These are phyloP conservation scores for Eremothecium sinecaudum DNA, from an alignment of 1,139 yeast genomes.

Conservation along the genomic window DNA sequence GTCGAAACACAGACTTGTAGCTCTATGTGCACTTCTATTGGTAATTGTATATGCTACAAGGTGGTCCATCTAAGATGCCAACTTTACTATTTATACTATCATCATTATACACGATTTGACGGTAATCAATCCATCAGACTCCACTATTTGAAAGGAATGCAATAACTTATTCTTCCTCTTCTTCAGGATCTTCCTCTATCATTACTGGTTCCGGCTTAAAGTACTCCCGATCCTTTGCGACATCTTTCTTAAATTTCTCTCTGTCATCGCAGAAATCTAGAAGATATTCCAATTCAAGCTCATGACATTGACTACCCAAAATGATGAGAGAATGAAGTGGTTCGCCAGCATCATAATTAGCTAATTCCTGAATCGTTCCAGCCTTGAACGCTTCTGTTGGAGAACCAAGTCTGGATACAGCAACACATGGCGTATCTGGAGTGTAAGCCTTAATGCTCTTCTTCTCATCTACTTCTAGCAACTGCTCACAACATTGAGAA, in stretches of 20 bases:
- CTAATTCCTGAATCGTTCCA: slow-evolving; percentile 66
- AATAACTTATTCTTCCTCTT: slow-evolving; percentile 18
- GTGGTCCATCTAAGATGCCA: too few relatives aligned
- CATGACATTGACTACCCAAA: slow-evolving; percentile 90
- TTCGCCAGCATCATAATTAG: slow-evolving; percentile 81
- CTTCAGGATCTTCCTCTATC: slow-evolving; percentile 33
- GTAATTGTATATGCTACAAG: too few relatives aligned
- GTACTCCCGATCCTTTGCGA: slow-evolving; percentile 61
- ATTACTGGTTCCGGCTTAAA: slow-evolving; percentile 54
- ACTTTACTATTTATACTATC: too few relatives aligned
- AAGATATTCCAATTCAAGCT: slow-evolving; percentile 79
- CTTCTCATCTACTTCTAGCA: slow-evolving; percentile 74
- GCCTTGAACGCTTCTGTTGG: slow-evolving; percentile 77
- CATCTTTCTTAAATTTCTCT: slow-evolving; percentile 49
- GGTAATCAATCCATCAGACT: too few relatives aligned
- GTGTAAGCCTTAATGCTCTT: slow-evolving; percentile 72
- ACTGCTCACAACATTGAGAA: slow-evolving; percentile 78
- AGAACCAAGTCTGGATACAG: slow-evolving; percentile 83
- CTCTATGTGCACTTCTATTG: too few relatives aligned
- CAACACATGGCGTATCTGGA: slow-evolving; percentile 83
- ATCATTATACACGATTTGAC: too few relatives aligned
- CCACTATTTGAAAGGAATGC: too few relatives aligned
- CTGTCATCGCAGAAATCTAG: slow-evolving; percentile 64
- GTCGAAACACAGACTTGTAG: too few relatives aligned
- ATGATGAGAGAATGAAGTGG: slow-evolving; percentile 88